Conservation (phyloP, 345 rosid genomes). For the Pelargonium nanum region DNA sequence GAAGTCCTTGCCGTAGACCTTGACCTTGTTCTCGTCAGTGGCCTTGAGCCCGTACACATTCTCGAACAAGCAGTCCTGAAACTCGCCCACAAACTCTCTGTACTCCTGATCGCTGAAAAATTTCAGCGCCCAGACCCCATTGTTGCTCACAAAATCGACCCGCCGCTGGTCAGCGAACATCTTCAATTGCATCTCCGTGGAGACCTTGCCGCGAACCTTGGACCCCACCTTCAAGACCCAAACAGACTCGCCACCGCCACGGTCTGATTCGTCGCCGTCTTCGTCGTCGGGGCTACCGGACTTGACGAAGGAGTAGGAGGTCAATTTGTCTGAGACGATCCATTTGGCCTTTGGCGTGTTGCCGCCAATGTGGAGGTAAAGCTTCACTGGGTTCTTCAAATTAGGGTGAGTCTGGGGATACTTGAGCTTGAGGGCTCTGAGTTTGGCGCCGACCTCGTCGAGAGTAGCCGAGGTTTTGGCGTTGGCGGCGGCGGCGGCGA, state of each 20-base stretch:
- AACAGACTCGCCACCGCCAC: conserved; percentile 22
- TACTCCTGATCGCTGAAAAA: conserved; percentile 58
- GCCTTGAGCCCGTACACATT: conserved; percentile 64
- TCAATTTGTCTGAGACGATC: conserved; percentile 48
- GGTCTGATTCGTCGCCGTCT: conserved; percentile 23
- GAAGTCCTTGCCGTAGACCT: conserved; percentile 82
- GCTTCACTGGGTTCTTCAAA: conserved; percentile 54
- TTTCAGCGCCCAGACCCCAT: conserved; percentile 87
- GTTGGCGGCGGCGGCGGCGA: conserved; percentile 28
- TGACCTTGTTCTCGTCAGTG: conserved; percentile 54
- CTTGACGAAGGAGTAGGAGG: conserved; percentile 45
- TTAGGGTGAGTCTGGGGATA: conserved; percentile 25
- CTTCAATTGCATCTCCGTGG: conserved; percentile 70
- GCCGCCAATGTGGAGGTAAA: conserved; percentile 74
- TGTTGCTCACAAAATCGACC: conserved; percentile 59
- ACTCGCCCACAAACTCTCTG: conserved; percentile 49
- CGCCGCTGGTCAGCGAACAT: conserved; percentile 79
- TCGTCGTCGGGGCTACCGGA: conserved; percentile 33
- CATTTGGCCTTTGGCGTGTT: conserved; percentile 80
- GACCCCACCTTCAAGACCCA: conserved; percentile 69
- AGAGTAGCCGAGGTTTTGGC: conserved; percentile 15
- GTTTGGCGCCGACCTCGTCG: conserved; percentile 48
- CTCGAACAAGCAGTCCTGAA: conserved; percentile 73
- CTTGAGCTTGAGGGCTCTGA: conserved; percentile 53
- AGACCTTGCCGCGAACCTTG: conserved; percentile 61